Percentiles rank a stretch among this genome's conserved stretches.
phyloP scores from a whole-genome alignment of 2,329 filamentous ascomycete genomes.

The Curvularia verruculosa region DNA sequence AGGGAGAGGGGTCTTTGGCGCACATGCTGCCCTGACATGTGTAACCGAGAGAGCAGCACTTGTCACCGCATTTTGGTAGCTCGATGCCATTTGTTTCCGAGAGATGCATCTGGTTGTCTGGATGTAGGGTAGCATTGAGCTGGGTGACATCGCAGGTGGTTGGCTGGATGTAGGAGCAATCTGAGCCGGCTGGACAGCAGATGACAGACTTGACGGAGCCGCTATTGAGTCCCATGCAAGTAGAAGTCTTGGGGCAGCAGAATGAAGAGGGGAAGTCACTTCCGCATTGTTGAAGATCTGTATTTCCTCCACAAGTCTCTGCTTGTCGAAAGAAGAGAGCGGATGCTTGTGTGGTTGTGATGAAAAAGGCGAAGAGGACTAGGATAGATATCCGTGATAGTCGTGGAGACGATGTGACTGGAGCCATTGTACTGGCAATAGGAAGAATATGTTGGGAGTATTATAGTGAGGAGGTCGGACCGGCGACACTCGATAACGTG shows the following conservation, averaged over 20 bases:
- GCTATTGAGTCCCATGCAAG: conserved; percentile 63
- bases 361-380: conserved; percentile 36
- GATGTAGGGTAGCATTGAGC: conserved; percentile 65
- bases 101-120: conserved; percentile 69
- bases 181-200: conserved; percentile 67
- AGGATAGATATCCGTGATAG: conserved; percentile 44
- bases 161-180: conserved; percentile 67
- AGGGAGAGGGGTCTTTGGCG: conserved; percentile 50
- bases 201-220: conserved; percentile 70
- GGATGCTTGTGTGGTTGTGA: conserved; percentile 34
- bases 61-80: conserved; percentile 63
- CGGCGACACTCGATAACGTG: conserved; percentile 17
- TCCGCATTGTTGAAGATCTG: conserved; percentile 60
- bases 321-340: conserved; percentile 40
- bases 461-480: conserved; percentile 15
- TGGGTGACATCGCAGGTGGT: conserved; percentile 68
- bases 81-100: conserved; percentile 61
- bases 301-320: conserved; percentile 58
- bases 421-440: conserved; percentile 32
- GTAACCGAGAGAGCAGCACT: conserved; percentile 77
- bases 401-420: conserved; percentile 33
- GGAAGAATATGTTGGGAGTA: conserved; percentile 1
- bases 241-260: conserved; percentile 64
- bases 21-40: conserved; percentile 64
- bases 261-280: conserved; percentile 66